Conservation (phyloP, 148 eudicot genomes). For the Tetragonia tetragonoides region DNA sequence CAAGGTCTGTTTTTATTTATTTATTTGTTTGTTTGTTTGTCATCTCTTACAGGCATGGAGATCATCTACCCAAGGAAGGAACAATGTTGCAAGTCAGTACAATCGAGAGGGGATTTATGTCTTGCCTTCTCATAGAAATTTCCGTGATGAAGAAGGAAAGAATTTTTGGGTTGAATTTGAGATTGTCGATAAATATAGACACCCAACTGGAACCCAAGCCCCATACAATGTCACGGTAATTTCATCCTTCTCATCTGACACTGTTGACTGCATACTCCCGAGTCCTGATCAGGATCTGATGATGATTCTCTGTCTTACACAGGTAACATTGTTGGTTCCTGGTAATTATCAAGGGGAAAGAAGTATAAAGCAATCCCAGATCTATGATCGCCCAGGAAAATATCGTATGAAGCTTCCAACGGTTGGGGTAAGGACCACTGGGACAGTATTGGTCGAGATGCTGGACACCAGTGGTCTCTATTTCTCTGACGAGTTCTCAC, state of each 20-base stretch:
- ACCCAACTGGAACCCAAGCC: constrained; percentile 84
- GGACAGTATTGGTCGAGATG: constrained; percentile 90
- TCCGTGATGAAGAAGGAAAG: constrained; percentile 98
- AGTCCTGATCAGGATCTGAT: neutral
- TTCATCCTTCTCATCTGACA: constrained; percentile 4
- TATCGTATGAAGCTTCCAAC: constrained; percentile 86
- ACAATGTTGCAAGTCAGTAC: constrained; percentile 65
- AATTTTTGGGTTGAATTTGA: constrained; percentile 87
- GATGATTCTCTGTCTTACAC: constrained; percentile 18
- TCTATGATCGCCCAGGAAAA: constrained; percentile 58
- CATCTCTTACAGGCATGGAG: constrained; percentile 69
- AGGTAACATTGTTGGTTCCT: constrained; percentile 82
- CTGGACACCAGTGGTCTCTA: constrained; percentile 67
- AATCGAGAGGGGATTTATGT: constrained; percentile 87
- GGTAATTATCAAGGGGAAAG: constrained; percentile 96
- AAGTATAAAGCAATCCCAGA: constrained; percentile 66
- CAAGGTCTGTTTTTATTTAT: neutral
- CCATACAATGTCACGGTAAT: constrained; percentile 95
- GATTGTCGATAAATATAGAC: constrained; percentile 79
- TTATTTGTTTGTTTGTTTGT: neutral
- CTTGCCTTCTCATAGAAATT: constrained; percentile 70
- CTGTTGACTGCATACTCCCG: neutral
- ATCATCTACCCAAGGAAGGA: constrained; percentile 77
- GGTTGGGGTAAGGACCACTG: constrained; percentile 83
- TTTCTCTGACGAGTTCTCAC: constrained; percentile 87